These are phyloP conservation scores for Tuber magnatum DNA, from an alignment of 495 filamentous ascomycete genomes.

Conservation along the genomic window DNA sequence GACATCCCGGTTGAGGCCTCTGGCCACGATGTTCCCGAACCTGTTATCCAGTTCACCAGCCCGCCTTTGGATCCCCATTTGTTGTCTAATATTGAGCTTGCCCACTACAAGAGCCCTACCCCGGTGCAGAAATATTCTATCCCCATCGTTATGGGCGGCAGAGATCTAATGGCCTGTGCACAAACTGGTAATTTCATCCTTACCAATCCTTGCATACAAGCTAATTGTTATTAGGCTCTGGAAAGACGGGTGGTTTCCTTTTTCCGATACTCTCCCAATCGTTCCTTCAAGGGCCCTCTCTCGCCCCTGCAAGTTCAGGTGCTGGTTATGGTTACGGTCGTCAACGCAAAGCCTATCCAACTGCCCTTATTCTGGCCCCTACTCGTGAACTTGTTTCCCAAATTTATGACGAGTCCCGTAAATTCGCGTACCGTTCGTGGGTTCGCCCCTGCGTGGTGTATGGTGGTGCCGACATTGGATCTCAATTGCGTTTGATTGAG, in stretches of 20 bases:
- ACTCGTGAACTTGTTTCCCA: conserved; percentile 97
- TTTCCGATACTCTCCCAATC: conserved; percentile 97
- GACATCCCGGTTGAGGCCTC: conserved; percentile 98
- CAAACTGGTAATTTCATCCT: conserved; percentile 62
- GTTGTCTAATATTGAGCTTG: conserved; percentile 80
- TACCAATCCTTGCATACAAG: neutral
- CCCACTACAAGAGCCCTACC: conserved; percentile 87
- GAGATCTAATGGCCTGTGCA: conserved; percentile 97
- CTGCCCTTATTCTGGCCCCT: conserved; percentile 87
- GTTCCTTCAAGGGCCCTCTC: conserved; percentile 67
- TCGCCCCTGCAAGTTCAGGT: conserved; percentile 53
- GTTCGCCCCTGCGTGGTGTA: conserved; percentile 97
- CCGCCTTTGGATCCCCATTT: conserved; percentile 91
- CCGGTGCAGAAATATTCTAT: conserved; percentile 98
- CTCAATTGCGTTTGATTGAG: conserved; percentile 94
- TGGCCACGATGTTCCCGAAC: conserved; percentile 86
- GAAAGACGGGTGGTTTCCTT: conserved; percentile 98
- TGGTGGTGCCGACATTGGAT: conserved; percentile 95
- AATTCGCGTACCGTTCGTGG: conserved; percentile 98
- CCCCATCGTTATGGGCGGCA: conserved; percentile 90
- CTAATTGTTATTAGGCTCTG: conserved; percentile 51
- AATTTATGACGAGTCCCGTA: conserved; percentile 95
- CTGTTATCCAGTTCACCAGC: conserved; percentile 80
- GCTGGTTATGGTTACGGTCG: conserved; percentile 65
- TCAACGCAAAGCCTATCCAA: conserved; percentile 89